Conservation (phyloP, 139 green algal genomes). For the Gonium pectorale region DNA sequence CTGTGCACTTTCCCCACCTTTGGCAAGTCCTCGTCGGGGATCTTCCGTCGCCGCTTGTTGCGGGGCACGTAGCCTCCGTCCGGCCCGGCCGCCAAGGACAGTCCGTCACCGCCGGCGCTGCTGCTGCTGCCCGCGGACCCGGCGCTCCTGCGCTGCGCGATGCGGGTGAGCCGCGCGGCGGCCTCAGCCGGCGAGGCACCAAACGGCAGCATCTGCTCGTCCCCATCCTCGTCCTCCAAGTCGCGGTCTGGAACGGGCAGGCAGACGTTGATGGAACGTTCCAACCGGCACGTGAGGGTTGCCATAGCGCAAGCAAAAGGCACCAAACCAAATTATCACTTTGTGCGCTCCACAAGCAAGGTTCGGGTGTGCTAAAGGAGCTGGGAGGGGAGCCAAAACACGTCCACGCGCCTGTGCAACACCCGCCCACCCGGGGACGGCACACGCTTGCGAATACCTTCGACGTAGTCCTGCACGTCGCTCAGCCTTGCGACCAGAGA, state of each 20-base stretch:
- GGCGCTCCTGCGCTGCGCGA: conserved; percentile 32
- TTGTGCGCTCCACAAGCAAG: no score
- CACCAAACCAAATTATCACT: no score
- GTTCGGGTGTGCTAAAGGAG: no score
- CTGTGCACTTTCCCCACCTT: conserved; percentile 58
- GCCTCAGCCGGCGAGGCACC: not conserved
- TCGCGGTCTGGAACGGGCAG: no score
- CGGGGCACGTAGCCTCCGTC: conserved; percentile 26
- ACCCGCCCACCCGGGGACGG: not conserved
- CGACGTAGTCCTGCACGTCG: conserved; percentile 40
- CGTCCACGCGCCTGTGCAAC: not conserved
- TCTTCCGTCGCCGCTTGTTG: conserved; percentile 44
- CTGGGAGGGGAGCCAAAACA: no score
- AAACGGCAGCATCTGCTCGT: conserved; percentile 32
- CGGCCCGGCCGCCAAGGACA: not conserved
- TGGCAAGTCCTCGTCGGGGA: conserved; percentile 54
- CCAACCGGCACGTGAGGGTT: no score
- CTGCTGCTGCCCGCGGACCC: conserved; percentile 24
- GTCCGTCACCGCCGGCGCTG: not conserved
- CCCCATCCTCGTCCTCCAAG: conserved; percentile 3
- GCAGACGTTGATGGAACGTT: no score
- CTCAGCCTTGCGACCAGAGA: conserved; percentile 52
- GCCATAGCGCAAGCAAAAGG: no score
- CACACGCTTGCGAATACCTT: not conserved
- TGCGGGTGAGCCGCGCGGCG: not conserved